Conservation (phyloP, 2,329 filamentous ascomycete species). For the Apiospora pterosperma region DNA sequence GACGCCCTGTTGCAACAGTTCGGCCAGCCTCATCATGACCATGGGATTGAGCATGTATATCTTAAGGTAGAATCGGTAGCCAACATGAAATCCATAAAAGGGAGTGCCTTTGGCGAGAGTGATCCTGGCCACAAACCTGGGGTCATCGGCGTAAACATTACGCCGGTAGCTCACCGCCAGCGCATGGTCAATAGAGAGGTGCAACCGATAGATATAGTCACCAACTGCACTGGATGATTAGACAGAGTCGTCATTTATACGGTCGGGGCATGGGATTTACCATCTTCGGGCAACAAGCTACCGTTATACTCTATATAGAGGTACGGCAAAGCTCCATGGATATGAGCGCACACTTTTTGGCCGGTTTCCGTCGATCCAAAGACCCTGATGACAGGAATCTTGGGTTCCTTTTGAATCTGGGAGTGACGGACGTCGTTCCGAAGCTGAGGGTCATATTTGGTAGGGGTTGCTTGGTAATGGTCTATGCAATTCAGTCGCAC, state of each 20-base stretch:
- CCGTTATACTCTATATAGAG: constrained; percentile 86
- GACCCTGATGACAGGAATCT: constrained; percentile 81
- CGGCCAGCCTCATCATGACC: constrained; percentile 81
- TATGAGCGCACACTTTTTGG: constrained; percentile 92
- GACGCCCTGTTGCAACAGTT: constrained; percentile 82
- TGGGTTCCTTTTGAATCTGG: constrained; percentile 60
- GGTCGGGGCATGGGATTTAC: constrained; percentile 36
- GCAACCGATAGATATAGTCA: constrained; percentile 72
- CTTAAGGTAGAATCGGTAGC: constrained; percentile 87
- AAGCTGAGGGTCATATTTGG: constrained; percentile 76
- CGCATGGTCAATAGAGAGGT: constrained; percentile 86
- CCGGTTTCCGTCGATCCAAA: constrained; percentile 94
- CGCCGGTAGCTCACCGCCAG: constrained; percentile 80
- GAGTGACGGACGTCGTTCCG: constrained; percentile 60
- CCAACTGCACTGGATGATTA: constrained; percentile 50
- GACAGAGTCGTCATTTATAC: background rate
- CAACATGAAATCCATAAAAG: constrained; percentile 94
- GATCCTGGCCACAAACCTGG: constrained; percentile 81
- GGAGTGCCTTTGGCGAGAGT: constrained; percentile 89
- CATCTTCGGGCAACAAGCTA: constrained; percentile 60
- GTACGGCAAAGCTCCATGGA: constrained; percentile 95
- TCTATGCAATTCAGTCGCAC: constrained; percentile 95
- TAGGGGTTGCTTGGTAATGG: constrained; percentile 80
- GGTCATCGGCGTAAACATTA: constrained; percentile 64
- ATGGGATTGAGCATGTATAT: constrained; percentile 89